Base-by-base conservation (phyloP, 1,139 yeast genomes). In the Diutina rugosa region DNA sequence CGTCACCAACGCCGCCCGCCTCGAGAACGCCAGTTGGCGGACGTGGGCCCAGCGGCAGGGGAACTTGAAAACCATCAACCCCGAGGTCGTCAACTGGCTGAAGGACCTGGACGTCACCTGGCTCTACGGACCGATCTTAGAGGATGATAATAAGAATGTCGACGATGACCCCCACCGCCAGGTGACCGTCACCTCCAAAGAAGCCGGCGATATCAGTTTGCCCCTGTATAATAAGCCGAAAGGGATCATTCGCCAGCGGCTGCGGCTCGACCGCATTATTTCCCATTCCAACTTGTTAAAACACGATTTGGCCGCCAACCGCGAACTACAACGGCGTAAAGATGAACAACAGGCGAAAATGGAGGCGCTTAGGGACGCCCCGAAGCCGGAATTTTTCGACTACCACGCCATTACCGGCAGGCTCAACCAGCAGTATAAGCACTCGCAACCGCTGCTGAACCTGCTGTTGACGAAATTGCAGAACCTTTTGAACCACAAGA, bases 11-110 rank as follows among this genome's bases (percentile, higher is more conserved):
- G 72, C 82, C 2, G 78, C 86, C 3, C 74, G 95, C 61, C 71
- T 87, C 57, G 93, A 87, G 66, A 87, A 87, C 67, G 93, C 93
- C 0, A 80, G 87, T 54, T 87, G 95, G 95, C 76, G 95, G 70
- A 87, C 91, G 1, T 87, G 93, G 95, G 87, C 88, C n/a, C 89
- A 87, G 67, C 79, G 87, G 53, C 76, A 87, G 63, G 78, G 81
- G 58, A 77, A 82, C 61, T 71, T 86, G 60, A 79, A 79, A 63
- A 87, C 91, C 10, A 80, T 87, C 41, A 78, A 84, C 56, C 93
- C 95, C 2, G 89, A 85, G 63, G 77, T 76, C 53, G 85, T 87
- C 29, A 86, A 87, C 65, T 87, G 95, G 95, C 79, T 83, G 49
- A 87, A 87, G 66, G 93, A 85, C 60, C 82, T 82, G 56, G 95